Percentiles rank a stretch among this genome's conserved stretches.
Evolutionary conservation across 352 stramenopile genomes (phyloP).

Genomic region (Phytophthora hybrid): DNA sequence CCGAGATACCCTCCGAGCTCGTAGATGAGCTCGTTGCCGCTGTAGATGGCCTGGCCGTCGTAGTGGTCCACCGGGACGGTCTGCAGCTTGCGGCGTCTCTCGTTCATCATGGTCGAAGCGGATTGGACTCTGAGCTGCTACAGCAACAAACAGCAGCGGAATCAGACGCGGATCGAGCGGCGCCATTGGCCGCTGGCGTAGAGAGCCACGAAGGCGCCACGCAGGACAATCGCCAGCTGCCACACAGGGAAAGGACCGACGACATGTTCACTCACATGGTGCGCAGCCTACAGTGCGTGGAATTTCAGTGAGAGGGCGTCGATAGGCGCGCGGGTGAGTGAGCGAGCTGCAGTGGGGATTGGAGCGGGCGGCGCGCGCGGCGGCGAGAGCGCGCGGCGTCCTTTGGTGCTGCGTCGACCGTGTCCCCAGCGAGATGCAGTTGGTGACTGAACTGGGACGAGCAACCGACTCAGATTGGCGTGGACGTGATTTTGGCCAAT

Average conservation of each 20-base stretch:
- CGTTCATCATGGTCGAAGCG: conserved; percentile 70
- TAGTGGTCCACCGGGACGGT: conserved; percentile 87
- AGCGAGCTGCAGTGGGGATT: background rate
- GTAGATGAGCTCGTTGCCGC: conserved; percentile 81
- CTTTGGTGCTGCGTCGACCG: conserved; percentile 27
- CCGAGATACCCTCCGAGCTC: conserved; percentile 94
- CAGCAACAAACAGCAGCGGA: conserved; percentile 16
- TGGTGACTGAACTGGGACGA: conserved; percentile 30
- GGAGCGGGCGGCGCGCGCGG: background rate
- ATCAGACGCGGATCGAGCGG: conserved; percentile 28
- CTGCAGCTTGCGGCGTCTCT: conserved; percentile 67
- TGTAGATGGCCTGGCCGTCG: conserved; percentile 88
- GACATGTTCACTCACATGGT: conserved; percentile 2
- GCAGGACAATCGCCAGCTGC: conserved; percentile 37
- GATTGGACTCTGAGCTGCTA: conserved; percentile 8
- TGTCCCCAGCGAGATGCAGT: conserved; percentile 36
- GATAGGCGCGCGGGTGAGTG: background rate
- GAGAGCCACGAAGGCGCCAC: conserved; percentile 10
- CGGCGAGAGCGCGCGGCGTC: conserved; percentile 10
- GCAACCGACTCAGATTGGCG: conserved; percentile 42
- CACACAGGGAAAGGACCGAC: conserved; percentile 30
- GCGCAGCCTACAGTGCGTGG: conserved; percentile 6
- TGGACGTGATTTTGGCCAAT: background rate
- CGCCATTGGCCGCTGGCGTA: conserved; percentile 1
- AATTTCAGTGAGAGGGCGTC: conserved; percentile 11